These are phyloP conservation scores for Ogataea zsoltii DNA, from an alignment of 805 yeast species.

Conservation along the genomic window DNA sequence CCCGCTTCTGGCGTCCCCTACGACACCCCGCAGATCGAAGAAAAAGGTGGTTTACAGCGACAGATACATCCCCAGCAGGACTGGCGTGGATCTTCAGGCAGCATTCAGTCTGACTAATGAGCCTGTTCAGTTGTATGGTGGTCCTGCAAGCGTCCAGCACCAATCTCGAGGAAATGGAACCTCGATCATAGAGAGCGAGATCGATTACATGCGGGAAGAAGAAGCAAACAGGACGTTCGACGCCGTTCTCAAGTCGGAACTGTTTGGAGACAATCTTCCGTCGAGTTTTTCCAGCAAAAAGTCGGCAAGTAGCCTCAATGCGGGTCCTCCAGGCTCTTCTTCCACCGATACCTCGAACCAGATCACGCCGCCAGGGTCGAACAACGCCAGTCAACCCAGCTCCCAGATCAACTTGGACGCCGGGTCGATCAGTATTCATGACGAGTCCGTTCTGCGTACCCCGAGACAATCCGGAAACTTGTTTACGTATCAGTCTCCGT, in stretches of 20 bases:
- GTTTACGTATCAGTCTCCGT: slow-evolving; percentile 74
- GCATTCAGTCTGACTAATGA: slow-evolving; percentile 58
- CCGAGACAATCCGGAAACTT: slow-evolving; percentile 52
- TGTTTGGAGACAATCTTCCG: slow-evolving; percentile 86
- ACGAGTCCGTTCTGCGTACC: slow-evolving; percentile 28
- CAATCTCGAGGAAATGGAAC: slow-evolving; percentile 14
- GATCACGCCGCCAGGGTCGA: slow-evolving; percentile 31
- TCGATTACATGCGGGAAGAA: slow-evolving; percentile 67
- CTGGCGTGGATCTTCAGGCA: slow-evolving; percentile 84
- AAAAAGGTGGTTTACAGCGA: slow-evolving; percentile 67
- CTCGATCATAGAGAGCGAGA: slow-evolving; percentile 50
- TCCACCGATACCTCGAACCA: slow-evolving; percentile 20
- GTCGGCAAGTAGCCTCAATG: slow-evolving; percentile 13
- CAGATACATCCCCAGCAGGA: slow-evolving; percentile 83
- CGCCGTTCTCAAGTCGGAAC: slow-evolving; percentile 80
- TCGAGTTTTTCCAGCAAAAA: slow-evolving; percentile 22
- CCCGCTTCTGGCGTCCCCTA: slow-evolving; percentile 35
- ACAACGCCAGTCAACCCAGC: slow-evolving; percentile 16
- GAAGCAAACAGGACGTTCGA: slow-evolving; percentile 89
- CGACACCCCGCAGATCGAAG: slow-evolving; percentile 48
- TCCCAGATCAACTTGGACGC: slow-evolving; percentile 19
- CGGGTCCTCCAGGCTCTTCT: slow-evolving; percentile 13
- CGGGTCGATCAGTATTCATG: slow-evolving; percentile 11
- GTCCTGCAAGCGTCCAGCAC: slow-evolving; percentile 5
- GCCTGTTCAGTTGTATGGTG: slow-evolving; percentile 13